A percentile compares a stretch with the other conserved stretches of the same genome.
Conservation (phyloP, 495 filamentous ascomycete species). For the Barbatosphaeria neglecta region DNA sequence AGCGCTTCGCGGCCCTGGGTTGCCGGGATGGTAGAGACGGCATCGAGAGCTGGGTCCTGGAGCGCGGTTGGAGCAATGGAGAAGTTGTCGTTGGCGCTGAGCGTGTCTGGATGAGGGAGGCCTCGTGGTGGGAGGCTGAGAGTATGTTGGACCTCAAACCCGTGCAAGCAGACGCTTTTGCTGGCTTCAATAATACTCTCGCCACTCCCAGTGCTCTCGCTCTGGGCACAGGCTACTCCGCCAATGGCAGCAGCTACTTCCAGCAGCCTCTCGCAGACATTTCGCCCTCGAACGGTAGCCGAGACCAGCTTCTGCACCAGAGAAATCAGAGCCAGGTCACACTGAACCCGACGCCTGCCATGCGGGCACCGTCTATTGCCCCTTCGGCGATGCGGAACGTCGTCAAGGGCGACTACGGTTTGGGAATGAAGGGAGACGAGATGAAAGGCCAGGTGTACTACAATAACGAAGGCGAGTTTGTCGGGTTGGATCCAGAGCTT, state of each 20-base stretch:
- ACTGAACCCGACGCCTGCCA: slow-evolving; percentile 24
- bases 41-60: slow-evolving; percentile 88
- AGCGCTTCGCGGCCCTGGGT: slow-evolving; percentile 69
- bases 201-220: background rate
- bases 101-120: slow-evolving; percentile 90
- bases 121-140: slow-evolving; percentile 95
- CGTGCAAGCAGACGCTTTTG: slow-evolving; percentile 25
- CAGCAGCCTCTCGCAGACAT: slow-evolving; percentile 46
- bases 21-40: slow-evolving; percentile 87
- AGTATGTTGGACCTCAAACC: slow-evolving; percentile 90
- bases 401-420: slow-evolving; percentile 68
- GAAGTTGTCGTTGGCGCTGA: slow-evolving; percentile 85
- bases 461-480: slow-evolving; percentile 45
- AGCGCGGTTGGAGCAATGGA: slow-evolving; percentile 96
- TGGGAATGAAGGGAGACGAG: slow-evolving; percentile 76
- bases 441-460: slow-evolving; percentile 62
- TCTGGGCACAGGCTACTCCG: slow-evolving; percentile 54
- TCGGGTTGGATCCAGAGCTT: slow-evolving; percentile 59
- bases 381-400: slow-evolving; percentile 58
- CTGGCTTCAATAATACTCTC: no score
- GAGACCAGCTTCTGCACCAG: slow-evolving; percentile 57
- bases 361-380: slow-evolving; percentile 60
- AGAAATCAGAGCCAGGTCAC: slow-evolving; percentile 51
- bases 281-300: slow-evolving; percentile 52
- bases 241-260: slow-evolving; percentile 59